Evolutionary conservation across 441 rosid species (phyloP).

Genomic region (Populus hybrid): DNA sequence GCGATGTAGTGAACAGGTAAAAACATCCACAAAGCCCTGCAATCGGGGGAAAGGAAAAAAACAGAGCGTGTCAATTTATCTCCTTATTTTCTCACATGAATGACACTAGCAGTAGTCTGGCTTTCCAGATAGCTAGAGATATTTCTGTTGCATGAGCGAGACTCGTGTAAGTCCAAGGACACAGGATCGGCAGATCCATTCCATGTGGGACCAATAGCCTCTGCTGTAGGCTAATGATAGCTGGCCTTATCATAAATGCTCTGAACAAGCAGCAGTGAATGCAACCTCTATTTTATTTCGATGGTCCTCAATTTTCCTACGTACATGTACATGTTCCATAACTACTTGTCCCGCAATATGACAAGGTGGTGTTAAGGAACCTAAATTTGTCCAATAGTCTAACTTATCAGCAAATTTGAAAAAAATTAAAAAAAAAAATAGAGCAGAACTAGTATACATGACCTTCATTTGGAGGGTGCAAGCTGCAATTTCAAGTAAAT

Average conservation of each 20-base stretch:
- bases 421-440: not conserved
- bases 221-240: not conserved
- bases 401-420: not conserved
- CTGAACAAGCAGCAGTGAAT: not conserved
- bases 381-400: not conserved
- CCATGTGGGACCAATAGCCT: not conserved
- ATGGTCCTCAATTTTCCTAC: not conserved
- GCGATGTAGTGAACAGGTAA: slow-evolving; percentile 24
- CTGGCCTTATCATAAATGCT: not conserved
- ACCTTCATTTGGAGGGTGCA: slow-evolving; percentile 46
- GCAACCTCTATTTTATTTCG: not conserved
- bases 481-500: slow-evolving; percentile 52
- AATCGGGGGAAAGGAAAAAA: slow-evolving; percentile 3
- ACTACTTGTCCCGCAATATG: not conserved
- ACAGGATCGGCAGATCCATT: not conserved
- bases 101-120: not conserved
- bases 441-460: not conserved
- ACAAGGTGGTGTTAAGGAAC: not conserved
- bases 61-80: slow-evolving; percentile 1
- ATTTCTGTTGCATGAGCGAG: too few relatives aligned
- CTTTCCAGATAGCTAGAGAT: not conserved
- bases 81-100: not conserved
- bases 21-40: slow-evolving; percentile 38
- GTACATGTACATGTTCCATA: too few relatives aligned
- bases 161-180: not conserved